Evolutionary conservation across 1,284 basidiomycete genomes (phyloP).

Genomic region (Coriolopsis trogii): DNA sequence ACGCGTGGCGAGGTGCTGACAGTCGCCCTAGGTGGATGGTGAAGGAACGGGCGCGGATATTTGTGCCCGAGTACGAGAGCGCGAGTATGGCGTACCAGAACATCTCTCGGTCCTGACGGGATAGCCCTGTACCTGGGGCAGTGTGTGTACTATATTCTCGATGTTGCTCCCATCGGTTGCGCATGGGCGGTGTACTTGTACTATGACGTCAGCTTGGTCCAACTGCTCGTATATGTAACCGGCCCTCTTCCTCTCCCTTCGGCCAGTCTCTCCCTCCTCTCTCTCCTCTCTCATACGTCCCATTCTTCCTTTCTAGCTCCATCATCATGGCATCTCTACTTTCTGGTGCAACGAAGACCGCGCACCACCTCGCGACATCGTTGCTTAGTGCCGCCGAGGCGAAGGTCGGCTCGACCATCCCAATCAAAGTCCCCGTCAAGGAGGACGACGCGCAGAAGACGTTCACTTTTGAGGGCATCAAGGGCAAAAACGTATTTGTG

Average conservation of each 20-base stretch:
- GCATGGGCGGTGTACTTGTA: background rate
- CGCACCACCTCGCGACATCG: conserved; percentile 55
- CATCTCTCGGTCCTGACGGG: conserved; percentile 59
- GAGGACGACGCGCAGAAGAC: conserved; percentile 53
- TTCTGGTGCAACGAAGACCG: conserved; percentile 47
- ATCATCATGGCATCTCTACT: conserved; percentile 52
- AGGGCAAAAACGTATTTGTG: conserved; percentile 75
- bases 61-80: conserved; percentile 74
- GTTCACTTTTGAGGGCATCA: conserved; percentile 50
- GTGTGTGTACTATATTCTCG: background rate
- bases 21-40: conserved; percentile 79
- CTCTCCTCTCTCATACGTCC: background rate
- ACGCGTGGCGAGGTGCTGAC: too few species aligned
- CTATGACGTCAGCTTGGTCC: conserved; percentile 21
- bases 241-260: background rate
- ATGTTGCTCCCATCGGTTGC: background rate
- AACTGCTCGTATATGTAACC: conserved; percentile 5
- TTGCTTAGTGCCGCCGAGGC: conserved; percentile 52
- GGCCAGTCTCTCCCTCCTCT: too few species aligned
- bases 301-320: background rate
- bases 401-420: conserved; percentile 43
- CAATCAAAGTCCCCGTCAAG: conserved; percentile 54
- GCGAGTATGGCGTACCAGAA: conserved; percentile 77
- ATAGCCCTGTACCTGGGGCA: background rate
- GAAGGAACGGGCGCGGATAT: conserved; percentile 65